A percentile compares a stretch with the other conserved stretches of the same genome.
phyloP scores from a whole-genome alignment of 768 basidiomycete genomes.

The Lactarius akahatsu region DNA sequence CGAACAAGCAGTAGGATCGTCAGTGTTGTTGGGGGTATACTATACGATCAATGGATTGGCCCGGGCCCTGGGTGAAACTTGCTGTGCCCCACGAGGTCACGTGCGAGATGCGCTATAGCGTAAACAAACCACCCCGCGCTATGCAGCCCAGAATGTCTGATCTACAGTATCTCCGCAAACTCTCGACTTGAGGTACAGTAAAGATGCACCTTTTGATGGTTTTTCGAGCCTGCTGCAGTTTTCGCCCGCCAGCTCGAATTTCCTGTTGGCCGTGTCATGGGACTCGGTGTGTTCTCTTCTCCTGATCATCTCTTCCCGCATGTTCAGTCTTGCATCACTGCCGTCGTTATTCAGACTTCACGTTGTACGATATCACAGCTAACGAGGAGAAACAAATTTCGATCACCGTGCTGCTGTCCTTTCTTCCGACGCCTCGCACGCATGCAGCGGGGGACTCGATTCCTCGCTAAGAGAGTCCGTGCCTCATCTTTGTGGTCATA shows the following conservation, averaged over 20 bases:
- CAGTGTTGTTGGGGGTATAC: too few relatives aligned
- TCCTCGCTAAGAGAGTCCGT: conserved; percentile 79
- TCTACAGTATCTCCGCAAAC: background rate
- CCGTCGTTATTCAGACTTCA: conserved; percentile 52
- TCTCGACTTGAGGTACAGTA: conserved; percentile 42
- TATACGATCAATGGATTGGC: too few relatives aligned
- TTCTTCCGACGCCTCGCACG: conserved; percentile 65
- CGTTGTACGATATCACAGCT: conserved; percentile 52
- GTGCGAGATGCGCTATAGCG: too few relatives aligned
- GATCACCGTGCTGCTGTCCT: conserved; percentile 88
- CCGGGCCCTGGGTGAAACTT: too few relatives aligned
- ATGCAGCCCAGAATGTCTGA: background rate
- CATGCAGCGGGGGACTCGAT: conserved; percentile 86
- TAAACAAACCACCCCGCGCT: too few relatives aligned
- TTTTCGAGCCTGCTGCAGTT: conserved; percentile 71
- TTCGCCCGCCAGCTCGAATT: conserved; percentile 74
- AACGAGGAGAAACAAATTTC: conserved; percentile 75
- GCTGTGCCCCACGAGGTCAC: too few relatives aligned
- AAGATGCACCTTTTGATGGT: conserved; percentile 80
- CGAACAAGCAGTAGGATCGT: too few relatives aligned
- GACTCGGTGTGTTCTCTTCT: conserved; percentile 57
- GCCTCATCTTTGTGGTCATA: background rate
- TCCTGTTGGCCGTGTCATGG: conserved; percentile 86
- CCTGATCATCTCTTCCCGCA: conserved; percentile 36
- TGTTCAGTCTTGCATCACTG: conserved; percentile 33